These are phyloP conservation scores for Xylaria sp. DNA, from an alignment of 2,329 filamentous ascomycete genomes.

Conservation along the genomic window DNA sequence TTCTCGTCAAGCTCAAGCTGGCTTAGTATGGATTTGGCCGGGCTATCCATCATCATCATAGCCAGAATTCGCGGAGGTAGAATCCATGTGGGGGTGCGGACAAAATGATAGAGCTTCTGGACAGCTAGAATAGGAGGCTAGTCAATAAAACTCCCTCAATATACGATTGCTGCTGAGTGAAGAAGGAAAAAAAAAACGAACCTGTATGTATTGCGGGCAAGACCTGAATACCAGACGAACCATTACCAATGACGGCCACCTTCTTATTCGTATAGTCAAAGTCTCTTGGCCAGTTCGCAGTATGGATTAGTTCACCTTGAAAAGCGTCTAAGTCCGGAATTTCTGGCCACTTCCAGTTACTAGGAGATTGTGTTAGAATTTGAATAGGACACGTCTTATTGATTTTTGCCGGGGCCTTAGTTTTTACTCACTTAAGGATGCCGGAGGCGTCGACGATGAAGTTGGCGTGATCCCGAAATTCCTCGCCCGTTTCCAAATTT, in stretches of 20 bases:
- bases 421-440: constrained; percentile 60
- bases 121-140: constrained; percentile 45
- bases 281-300: constrained; percentile 61
- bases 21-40: constrained; percentile 51
- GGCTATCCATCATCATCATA: constrained; percentile 53
- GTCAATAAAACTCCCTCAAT: neutral
- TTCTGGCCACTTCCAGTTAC: constrained; percentile 64
- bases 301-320: constrained; percentile 62
- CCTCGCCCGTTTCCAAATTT: constrained; percentile 51
- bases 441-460: constrained; percentile 62
- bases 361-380: constrained; percentile 40
- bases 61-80: constrained; percentile 51
- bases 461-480: constrained; percentile 58
- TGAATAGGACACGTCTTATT: neutral
- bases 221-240: constrained; percentile 64
- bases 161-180: neutral
- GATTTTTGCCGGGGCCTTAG: neutral
- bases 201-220: constrained; percentile 60
- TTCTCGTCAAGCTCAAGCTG: constrained; percentile 55
- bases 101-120: constrained; percentile 54
- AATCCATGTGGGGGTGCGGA: constrained; percentile 57
- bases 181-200: too few species aligned
- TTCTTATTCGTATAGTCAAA: constrained; percentile 61
- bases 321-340: constrained; percentile 59
- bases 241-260: constrained; percentile 67